Evolutionary conservation across 2,329 filamentous ascomycete genomes (phyloP).

Genomic region (Colletotrichum ledebouriae): DNA sequence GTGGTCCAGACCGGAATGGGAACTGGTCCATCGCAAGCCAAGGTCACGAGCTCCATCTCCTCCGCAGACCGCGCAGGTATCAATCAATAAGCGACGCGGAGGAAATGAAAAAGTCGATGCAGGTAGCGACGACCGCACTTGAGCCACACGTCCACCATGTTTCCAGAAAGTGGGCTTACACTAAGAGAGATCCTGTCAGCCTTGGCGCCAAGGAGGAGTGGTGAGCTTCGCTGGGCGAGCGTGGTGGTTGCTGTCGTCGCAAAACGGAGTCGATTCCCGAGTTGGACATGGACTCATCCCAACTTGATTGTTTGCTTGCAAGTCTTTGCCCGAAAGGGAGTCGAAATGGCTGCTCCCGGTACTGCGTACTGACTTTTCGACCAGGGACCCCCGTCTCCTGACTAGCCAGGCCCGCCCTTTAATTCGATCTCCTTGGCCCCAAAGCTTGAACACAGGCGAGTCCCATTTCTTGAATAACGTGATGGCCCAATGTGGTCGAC

Average conservation of each 20-base stretch:
- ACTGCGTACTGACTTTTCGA: neutral
- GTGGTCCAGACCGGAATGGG: constrained; percentile 14
- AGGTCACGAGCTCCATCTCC: constrained; percentile 22
- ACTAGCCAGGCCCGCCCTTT: constrained; percentile 35
- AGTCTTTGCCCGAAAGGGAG: constrained; percentile 32
- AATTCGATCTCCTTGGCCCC: constrained; percentile 30
- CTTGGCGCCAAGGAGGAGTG: constrained; percentile 2
- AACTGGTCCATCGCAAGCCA: neutral
- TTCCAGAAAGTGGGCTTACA: constrained; percentile 27
- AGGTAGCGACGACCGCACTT: constrained; percentile 39
- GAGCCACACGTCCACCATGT: constrained; percentile 30
- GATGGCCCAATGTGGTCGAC: constrained; percentile 27
- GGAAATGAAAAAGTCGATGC: constrained; percentile 41
- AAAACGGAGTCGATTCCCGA: constrained; percentile 22
- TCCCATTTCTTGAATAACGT: constrained; percentile 37
- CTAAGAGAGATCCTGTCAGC: constrained; percentile 15
- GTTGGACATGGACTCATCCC: constrained; percentile 32
- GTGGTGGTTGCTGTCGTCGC: neutral
- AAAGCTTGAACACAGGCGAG: constrained; percentile 29
- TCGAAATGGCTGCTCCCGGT: neutral
- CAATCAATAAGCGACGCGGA: constrained; percentile 41
- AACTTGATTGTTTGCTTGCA: constrained; percentile 34
- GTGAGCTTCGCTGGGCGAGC: neutral
- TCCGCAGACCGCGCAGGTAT: constrained; percentile 28
- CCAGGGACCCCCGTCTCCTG: constrained; percentile 29